These are phyloP conservation scores for Rostrohypoxylon terebratum DNA, from an alignment of 495 filamentous ascomycete species.

Conservation along the genomic window DNA sequence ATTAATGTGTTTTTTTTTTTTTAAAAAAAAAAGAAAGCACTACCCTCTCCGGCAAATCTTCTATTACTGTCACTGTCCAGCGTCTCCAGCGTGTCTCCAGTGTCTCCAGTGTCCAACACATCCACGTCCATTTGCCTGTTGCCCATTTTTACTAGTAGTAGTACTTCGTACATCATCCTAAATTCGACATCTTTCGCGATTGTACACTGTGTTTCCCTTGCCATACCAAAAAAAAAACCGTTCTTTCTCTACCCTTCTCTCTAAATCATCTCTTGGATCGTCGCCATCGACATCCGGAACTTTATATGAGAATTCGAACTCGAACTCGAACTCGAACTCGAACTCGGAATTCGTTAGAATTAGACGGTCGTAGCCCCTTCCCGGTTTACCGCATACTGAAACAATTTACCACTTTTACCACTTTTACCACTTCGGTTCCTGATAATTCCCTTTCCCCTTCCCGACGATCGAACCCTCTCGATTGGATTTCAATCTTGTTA, in stretches of 20 bases:
- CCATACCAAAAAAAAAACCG: conserved; percentile 7
- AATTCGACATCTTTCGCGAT: conserved; percentile 21
- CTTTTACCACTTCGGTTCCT: background rate
- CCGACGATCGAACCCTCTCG: conserved; percentile 1
- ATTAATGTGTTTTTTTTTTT: no score
- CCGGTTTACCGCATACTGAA: background rate
- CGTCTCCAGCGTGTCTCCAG: conserved; percentile 1
- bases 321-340: background rate
- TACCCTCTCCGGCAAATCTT: conserved; percentile 44
- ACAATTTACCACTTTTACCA: no score
- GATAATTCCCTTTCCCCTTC: background rate
- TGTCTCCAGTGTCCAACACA: conserved; percentile 10
- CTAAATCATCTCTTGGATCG: background rate
- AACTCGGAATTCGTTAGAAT: background rate
- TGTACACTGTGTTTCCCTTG: background rate
- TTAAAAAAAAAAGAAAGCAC: conserved; percentile 42
- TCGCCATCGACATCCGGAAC: background rate
- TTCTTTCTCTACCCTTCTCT: background rate
- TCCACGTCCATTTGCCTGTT: conserved; percentile 27
- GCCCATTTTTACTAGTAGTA: no score
- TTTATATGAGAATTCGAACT: background rate
- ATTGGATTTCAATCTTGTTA: background rate
- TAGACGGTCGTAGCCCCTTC: background rate
- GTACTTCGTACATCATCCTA: conserved; percentile 20
- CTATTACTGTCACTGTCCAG: background rate